Conservation (phyloP, 163 green algal species). For the Trebouxia gelatinosa region DNA sequence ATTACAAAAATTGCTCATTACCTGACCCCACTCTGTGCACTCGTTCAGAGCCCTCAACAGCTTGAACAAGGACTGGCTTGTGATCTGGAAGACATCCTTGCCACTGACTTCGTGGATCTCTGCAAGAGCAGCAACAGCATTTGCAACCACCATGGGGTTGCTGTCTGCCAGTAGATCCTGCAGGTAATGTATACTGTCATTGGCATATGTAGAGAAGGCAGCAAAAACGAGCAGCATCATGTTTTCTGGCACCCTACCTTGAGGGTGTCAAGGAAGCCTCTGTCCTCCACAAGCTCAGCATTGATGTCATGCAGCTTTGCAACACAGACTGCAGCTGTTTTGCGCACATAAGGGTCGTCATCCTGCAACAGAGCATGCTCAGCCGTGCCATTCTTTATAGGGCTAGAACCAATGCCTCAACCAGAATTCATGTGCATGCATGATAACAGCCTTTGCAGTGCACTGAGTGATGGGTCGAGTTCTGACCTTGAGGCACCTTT, state of each 20-base stretch:
- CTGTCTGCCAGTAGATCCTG: constrained; percentile 91
- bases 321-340: constrained; percentile 97
- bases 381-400: too few relatives aligned
- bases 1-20: constrained; percentile 35
- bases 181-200: neutral
- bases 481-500: constrained; percentile 89
- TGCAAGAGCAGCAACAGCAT: constrained; percentile 90
- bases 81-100: constrained; percentile 62
- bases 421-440: neutral
- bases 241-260: too few relatives aligned
- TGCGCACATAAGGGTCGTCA: constrained; percentile 97
- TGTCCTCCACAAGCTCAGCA: constrained; percentile 92
- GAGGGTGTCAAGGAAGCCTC: constrained; percentile 95
- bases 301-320: constrained; percentile 99
- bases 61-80: constrained; percentile 85
- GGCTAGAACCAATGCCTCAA: neutral
- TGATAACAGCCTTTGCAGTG: too few relatives aligned
- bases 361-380: constrained; percentile 63
- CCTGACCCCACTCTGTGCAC: constrained; percentile 98
- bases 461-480: too few relatives aligned
- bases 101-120: constrained; percentile 73
- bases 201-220: too few relatives aligned
- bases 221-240: too few relatives aligned
- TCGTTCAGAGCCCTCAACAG: constrained; percentile 97
- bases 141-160: constrained; percentile 99